phyloP scores from a whole-genome alignment of 2,329 filamentous ascomycete species.

The Hortaea sp. region DNA sequence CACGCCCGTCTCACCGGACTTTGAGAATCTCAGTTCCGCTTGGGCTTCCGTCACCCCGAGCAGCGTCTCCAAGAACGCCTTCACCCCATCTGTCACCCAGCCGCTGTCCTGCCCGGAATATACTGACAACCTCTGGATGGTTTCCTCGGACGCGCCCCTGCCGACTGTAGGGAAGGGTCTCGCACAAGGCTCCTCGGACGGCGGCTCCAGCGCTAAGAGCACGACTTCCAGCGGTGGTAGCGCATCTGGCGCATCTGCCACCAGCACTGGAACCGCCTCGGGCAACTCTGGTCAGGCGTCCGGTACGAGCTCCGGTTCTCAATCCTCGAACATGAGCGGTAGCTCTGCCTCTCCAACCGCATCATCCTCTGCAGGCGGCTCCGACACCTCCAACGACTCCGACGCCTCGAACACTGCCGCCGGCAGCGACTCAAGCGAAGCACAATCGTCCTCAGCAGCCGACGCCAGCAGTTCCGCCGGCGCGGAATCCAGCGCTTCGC shows the following conservation, averaged over 20 bases:
- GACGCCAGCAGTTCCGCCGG: neutral
- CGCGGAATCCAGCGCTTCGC: neutral
- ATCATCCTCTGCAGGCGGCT: neutral
- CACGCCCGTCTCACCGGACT: conserved; percentile 64
- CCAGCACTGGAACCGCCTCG: neutral
- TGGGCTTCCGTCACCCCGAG: conserved; percentile 65
- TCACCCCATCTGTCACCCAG: conserved; percentile 52
- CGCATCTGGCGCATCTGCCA: neutral
- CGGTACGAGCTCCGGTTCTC: no score
- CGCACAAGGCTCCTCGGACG: no score
- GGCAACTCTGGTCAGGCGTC: neutral
- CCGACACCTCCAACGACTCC: neutral
- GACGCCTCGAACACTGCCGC: neutral
- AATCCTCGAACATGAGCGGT: neutral
- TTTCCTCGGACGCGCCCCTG: conserved; percentile 58
- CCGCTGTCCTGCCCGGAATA: conserved; percentile 58
- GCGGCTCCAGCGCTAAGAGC: neutral
- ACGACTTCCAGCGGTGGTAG: neutral
- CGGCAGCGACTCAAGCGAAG: neutral
- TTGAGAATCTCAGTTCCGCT: conserved; percentile 62
- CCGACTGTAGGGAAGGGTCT: conserved; percentile 53
- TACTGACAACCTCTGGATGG: conserved; percentile 60
- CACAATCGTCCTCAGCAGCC: neutral
- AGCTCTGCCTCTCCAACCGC: neutral
- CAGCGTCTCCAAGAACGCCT: conserved; percentile 56